A percentile compares a stretch with the other conserved stretches of the same genome.
Evolutionary conservation across 1,139 yeast species (phyloP).

Genomic region (Protomyces inundatus): DNA sequence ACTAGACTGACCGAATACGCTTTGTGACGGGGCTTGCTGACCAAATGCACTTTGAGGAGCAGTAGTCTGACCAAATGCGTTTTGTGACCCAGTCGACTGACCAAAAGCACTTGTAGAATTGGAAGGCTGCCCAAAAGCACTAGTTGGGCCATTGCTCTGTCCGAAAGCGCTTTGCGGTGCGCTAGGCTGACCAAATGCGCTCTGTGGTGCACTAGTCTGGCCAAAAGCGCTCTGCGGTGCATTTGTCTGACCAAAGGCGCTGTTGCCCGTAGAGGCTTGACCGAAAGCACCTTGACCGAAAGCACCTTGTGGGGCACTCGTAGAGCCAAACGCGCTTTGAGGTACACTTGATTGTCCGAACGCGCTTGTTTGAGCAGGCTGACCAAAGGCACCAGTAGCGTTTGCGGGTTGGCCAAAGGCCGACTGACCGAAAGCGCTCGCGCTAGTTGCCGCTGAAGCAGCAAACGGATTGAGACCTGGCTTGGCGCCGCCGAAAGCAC

Average conservation of each 20-base stretch:
- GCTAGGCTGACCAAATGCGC: neutral
- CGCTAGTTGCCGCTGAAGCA: no score
- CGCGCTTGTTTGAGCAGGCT: neutral
- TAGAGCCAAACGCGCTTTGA: neutral
- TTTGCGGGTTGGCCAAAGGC: neutral
- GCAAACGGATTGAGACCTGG: neutral
- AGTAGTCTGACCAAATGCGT: neutral
- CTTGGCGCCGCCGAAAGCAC: neutral
- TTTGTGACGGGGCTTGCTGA: neutral
- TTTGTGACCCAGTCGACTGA: neutral
- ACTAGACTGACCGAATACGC: neutral
- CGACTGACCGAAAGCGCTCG: neutral
- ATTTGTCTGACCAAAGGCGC: neutral
- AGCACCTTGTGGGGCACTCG: neutral
- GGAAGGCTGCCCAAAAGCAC: neutral
- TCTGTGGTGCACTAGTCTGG: neutral
- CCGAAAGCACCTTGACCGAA: neutral
- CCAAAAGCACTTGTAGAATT: neutral
- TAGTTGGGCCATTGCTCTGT: neutral
- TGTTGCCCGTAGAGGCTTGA: neutral
- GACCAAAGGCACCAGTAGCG: neutral
- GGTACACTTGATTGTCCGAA: neutral
- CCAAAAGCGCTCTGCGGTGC: neutral
- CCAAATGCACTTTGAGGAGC: neutral
- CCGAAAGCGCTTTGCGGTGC: neutral